A percentile compares a stretch with the other conserved stretches of the same genome.
Conservation (phyloP, 2,329 filamentous ascomycete species). For the Stenocarpella maydis region DNA sequence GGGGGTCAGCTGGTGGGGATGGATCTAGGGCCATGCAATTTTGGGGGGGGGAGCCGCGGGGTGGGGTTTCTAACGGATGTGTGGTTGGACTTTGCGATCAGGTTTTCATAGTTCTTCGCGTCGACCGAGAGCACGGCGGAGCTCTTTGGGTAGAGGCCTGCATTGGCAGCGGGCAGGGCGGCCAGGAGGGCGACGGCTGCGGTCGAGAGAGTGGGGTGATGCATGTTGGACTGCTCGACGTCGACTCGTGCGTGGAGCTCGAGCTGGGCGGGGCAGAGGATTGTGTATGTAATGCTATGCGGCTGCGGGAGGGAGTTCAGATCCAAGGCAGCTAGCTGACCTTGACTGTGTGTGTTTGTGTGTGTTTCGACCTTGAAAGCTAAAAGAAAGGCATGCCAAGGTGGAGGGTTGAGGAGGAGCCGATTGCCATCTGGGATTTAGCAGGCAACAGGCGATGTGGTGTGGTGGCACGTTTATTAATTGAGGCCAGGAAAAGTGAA, state of each 20-base stretch:
- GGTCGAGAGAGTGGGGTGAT: constrained; percentile 61
- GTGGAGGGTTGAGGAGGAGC: neutral
- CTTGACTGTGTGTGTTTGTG: neutral
- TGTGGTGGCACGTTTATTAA: constrained; percentile 20
- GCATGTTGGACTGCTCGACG: constrained; percentile 52
- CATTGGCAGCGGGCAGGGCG: constrained; percentile 65
- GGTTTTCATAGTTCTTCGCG: constrained; percentile 77
- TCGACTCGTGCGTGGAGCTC: constrained; percentile 7
- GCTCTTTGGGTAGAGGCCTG: constrained; percentile 82
- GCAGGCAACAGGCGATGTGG: neutral
- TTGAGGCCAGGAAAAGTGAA: constrained; percentile 20
- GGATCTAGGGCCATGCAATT: neutral
- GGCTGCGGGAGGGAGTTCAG: too few species aligned
- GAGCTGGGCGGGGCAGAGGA: neutral
- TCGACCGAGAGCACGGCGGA: constrained; percentile 88
- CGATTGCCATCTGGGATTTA: neutral
- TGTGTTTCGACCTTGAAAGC: constrained; percentile 10
- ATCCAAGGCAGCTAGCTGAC: neutral
- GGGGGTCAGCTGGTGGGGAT: constrained; percentile 8
- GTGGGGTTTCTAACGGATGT: too few species aligned
- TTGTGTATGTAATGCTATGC: too few species aligned
- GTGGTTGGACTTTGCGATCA: constrained; percentile 90
- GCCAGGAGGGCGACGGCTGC: constrained; percentile 70
- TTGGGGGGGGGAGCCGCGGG: constrained; percentile 48
- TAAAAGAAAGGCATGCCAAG: constrained; percentile 31